These are phyloP conservation scores for Russula emetica DNA, from an alignment of 768 basidiomycete species.

Conservation along the genomic window DNA sequence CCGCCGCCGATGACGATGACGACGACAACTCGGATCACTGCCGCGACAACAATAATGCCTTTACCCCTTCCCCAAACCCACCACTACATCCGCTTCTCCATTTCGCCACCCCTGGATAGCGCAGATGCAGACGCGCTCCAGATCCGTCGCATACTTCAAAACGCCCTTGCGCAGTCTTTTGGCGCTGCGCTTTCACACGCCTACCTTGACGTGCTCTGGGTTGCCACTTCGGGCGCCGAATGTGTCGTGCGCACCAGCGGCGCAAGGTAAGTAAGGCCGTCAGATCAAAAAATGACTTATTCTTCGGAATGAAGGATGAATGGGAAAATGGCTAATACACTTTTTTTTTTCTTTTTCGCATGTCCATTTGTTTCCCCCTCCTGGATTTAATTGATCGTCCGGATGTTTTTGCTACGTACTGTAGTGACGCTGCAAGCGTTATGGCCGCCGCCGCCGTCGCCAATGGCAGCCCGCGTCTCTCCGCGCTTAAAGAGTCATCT, in stretches of 20 bases:
- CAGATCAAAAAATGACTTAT: too few relatives aligned
- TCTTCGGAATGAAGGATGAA: too few relatives aligned
- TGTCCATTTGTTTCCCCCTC: neutral
- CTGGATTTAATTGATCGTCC: too few relatives aligned
- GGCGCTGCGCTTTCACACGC: conserved; percentile 49
- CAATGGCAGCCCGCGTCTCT: conserved; percentile 29
- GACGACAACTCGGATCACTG: neutral
- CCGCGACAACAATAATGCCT: neutral
- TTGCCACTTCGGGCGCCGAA: conserved; percentile 40
- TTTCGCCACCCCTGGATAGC: conserved; percentile 35
- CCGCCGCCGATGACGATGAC: neutral
- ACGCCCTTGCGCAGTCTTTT: conserved; percentile 50
- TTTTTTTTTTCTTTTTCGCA: neutral
- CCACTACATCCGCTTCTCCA: conserved; percentile 47
- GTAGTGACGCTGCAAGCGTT: conserved; percentile 34
- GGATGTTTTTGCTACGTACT: neutral
- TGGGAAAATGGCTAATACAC: too few relatives aligned
- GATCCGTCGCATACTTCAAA: conserved; percentile 53
- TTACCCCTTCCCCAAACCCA: conserved; percentile 29
- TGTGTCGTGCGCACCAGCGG: conserved; percentile 40
- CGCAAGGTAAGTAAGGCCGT: conserved; percentile 36
- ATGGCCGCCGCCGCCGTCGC: conserved; percentile 33
- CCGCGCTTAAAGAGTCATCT: conserved; percentile 33
- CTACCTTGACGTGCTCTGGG: conserved; percentile 58
- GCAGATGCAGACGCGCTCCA: conserved; percentile 39